Evolutionary conservation across 306 rosid species (phyloP).

Genomic region (Cicer judaicum): DNA sequence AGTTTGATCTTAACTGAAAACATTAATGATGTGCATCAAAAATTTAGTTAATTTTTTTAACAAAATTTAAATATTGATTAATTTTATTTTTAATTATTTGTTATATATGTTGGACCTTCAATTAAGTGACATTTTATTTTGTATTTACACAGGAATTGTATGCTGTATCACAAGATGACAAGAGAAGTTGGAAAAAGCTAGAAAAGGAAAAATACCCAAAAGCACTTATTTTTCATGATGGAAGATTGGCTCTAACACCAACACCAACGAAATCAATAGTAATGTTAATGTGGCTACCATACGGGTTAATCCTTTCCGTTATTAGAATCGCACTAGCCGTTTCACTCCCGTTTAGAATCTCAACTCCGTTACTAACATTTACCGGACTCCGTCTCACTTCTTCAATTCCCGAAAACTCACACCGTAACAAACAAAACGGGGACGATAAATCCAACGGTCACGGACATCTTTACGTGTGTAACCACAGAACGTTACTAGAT

Average conservation of each 20-base stretch:
- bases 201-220: constrained; percentile 56
- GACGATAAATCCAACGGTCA: too few relatives aligned
- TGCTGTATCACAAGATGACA: constrained; percentile 58
- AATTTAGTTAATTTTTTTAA: background rate
- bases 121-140: constrained; percentile 11
- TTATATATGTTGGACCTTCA: background rate
- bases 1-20: background rate
- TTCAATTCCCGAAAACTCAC: constrained; percentile 28
- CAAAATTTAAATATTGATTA: background rate
- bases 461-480: constrained; percentile 71
- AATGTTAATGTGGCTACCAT: constrained; percentile 69
- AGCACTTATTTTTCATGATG: constrained; percentile 77
- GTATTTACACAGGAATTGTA: constrained; percentile 66
- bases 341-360: constrained; percentile 55
- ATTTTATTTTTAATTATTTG: background rate
- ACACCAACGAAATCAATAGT: constrained; percentile 50
- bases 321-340: constrained; percentile 46
- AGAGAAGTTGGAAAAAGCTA: constrained; percentile 66
- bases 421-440: background rate
- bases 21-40: background rate
- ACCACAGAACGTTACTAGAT: constrained; percentile 77
- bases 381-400: constrained; percentile 57
- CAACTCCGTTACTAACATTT: constrained; percentile 49
- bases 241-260: constrained; percentile 72
- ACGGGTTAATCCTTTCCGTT: constrained; percentile 51